Evolutionary conservation across 2,329 filamentous ascomycete species (phyloP).

Genomic region (Thielaviopsis musarum): DNA sequence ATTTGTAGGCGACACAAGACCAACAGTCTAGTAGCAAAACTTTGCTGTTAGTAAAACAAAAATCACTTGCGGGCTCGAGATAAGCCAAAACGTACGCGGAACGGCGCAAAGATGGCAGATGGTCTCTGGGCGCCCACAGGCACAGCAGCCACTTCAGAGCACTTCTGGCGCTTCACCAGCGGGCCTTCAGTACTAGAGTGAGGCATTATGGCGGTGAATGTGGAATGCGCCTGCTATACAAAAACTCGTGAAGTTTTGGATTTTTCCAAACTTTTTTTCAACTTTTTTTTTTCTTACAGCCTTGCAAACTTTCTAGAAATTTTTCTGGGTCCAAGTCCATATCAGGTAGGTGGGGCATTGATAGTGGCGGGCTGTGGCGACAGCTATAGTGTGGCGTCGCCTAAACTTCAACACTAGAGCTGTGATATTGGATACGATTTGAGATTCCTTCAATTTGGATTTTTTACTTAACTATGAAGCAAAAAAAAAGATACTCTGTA

Average conservation of each 20-base stretch:
- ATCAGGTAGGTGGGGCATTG: conserved; percentile 9
- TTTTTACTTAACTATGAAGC: no score
- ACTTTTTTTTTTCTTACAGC: conserved; percentile 5
- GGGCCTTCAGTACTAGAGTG: conserved; percentile 43
- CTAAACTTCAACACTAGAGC: background rate
- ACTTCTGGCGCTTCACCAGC: conserved; percentile 62
- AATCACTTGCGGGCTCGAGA: no score
- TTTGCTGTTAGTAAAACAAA: background rate
- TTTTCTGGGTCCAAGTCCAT: conserved; percentile 10
- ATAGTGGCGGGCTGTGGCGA: background rate
- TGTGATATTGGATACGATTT: no score
- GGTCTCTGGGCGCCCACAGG: conserved; percentile 27
- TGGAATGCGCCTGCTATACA: background rate
- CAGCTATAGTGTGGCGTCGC: conserved; percentile 2
- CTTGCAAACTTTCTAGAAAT: conserved; percentile 7
- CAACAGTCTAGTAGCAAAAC: conserved; percentile 50
- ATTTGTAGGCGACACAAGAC: conserved; percentile 75
- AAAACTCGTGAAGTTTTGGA: background rate
- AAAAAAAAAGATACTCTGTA: no score
- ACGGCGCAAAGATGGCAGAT: conserved; percentile 84
- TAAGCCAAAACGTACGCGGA: conserved; percentile 45
- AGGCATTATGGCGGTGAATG: conserved; percentile 27
- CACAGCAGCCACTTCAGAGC: conserved; percentile 24
- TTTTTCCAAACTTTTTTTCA: background rate
- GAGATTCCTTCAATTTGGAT: no score